Evolutionary conservation across 2,329 filamentous ascomycete species (phyloP), one percentile per base, ranked within the genome.

Genomic region (Fusarium nodosum): DNA sequence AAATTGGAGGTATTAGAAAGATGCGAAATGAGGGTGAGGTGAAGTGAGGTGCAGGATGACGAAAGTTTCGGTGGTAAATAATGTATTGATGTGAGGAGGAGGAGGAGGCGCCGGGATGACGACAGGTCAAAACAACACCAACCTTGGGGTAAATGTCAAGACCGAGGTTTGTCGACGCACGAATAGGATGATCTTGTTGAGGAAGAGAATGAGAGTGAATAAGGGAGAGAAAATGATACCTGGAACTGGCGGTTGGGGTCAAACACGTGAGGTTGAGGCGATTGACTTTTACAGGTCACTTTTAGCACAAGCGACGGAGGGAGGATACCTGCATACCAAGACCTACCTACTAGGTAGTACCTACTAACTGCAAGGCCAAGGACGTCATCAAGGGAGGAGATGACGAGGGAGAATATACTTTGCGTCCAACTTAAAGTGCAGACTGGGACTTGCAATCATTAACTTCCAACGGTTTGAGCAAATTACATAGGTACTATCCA

Each of bases 191-290:
- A 22, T 15, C 16, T 63, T 33, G 42, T 44, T 42, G 31, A 50
- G 34, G 56, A 55, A 67, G 52, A 47, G 56, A 45, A 50, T 47
- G 22, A 31, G 48, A 24, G 36, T 36, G 47, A 34, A n/a, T 36
- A 66, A 65, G 61, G 61, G 46, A 65, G 54, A 56, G 34, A 12
- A 36, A 31, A 36, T 31, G 36, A 26, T 30, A 47, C 48, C 50
- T 62, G 45, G 44, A 38, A 44, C 28, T 46, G 59, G 64, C 60
- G 28, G 66, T 65, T 68, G 64, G 54, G 59, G 64, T 34, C 30
- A 56, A 50, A 64, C 64, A 68, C 66, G 64, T 68, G 66, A 68
- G 60, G 39, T 42, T 59, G 52, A 41, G 44, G 42, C n/a, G 53
- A 53, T 63, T 48, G 39, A 45, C 42, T 56, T 62, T 58, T 51